Conservation (phyloP, 345 rosid species). For the Linum trigynum region DNA sequence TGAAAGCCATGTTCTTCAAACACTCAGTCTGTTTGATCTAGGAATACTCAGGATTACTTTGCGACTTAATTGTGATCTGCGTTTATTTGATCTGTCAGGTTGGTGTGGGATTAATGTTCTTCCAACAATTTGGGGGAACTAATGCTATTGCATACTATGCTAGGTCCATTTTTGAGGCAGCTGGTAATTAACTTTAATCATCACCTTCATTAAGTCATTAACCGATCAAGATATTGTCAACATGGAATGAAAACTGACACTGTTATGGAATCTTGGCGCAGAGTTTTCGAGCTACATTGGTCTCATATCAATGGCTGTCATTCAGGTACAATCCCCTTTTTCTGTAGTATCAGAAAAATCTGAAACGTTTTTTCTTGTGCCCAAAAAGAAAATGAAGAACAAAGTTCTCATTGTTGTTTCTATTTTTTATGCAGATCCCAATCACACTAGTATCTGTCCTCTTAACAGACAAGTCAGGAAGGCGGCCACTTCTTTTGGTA, state of each 20-base stretch:
- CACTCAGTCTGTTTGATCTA: background rate
- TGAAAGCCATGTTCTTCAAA: background rate
- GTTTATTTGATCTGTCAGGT: conserved; percentile 16
- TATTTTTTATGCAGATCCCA: conserved; percentile 15
- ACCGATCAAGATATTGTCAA: too few relatives aligned
- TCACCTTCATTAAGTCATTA: background rate
- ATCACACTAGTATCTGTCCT: background rate
- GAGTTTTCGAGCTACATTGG: conserved; percentile 1
- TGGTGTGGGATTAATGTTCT: conserved; percentile 46
- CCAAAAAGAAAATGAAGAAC: too few relatives aligned
- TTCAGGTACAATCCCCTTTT: background rate
- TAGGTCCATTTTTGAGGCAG: conserved; percentile 39
- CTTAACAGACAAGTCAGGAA: conserved; percentile 21
- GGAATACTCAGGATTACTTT: background rate
- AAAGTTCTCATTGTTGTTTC: background rate
- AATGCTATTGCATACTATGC: conserved; percentile 35
- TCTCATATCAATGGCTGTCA: background rate
- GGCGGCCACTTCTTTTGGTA: conserved; percentile 32
- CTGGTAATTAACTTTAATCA: conserved; percentile 23
- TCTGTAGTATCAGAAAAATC: too few relatives aligned
- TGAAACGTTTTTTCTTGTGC: too few relatives aligned
- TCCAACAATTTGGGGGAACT: conserved; percentile 38
- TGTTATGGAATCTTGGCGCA: background rate
- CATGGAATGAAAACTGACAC: background rate
- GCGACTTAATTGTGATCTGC: background rate